A percentile compares a stretch with the other conserved stretches of the same genome.
Conservation (phyloP, 306 rosid species). For the Inga laurina region DNA sequence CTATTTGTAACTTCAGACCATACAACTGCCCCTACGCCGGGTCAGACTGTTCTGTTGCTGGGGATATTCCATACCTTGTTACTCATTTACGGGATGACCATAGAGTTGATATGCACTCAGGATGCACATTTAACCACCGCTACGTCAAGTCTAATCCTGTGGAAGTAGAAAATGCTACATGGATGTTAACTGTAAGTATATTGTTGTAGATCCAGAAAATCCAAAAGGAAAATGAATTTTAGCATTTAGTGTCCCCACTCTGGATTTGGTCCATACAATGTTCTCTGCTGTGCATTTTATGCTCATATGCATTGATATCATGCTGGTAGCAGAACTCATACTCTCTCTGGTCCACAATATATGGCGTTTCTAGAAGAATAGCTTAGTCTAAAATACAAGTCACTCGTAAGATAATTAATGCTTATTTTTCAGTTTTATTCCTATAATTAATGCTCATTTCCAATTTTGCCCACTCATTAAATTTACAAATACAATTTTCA, state of each 20-base stretch:
- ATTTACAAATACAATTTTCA: too few species aligned
- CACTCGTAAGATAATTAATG: too few species aligned
- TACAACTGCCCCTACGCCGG: constrained; percentile 73
- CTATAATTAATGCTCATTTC: too few species aligned
- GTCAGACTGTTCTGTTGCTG: constrained; percentile 61
- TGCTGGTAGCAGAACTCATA: neutral
- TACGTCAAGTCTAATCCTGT: constrained; percentile 69
- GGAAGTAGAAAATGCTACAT: constrained; percentile 76
- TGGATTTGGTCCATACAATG: neutral
- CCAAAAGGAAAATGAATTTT: neutral
- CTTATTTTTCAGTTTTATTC: too few species aligned
- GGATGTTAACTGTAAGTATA: constrained; percentile 71
- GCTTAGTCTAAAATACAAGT: too few species aligned
- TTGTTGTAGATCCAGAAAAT: neutral
- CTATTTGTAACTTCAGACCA: constrained; percentile 63
- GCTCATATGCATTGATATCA: neutral
- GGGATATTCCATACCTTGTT: constrained; percentile 61
- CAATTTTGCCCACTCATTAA: too few species aligned
- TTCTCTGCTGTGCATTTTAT: constrained; percentile 17
- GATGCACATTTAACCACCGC: constrained; percentile 71
- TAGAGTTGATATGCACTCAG: constrained; percentile 72
- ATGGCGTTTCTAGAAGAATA: too few species aligned
- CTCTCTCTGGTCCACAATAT: too few species aligned
- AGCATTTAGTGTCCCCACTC: neutral
- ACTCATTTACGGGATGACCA: constrained; percentile 65